Conservation (phyloP, 176 grass and related monocot genomes). For the Ananas comosus region DNA sequence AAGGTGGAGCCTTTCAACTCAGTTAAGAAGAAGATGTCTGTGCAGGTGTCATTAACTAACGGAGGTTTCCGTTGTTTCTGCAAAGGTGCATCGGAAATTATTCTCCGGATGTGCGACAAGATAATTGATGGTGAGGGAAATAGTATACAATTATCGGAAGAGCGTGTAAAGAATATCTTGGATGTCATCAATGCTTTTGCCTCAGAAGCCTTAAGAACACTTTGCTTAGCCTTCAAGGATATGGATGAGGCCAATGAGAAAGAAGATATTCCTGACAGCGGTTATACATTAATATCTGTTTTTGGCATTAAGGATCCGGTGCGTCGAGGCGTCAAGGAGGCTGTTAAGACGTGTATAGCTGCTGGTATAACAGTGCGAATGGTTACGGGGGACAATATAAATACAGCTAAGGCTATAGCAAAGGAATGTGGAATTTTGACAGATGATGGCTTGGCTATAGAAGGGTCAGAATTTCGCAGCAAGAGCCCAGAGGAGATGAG, state of each 20-base stretch:
- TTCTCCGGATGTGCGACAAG: constrained; percentile 67
- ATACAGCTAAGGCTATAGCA: constrained; percentile 96
- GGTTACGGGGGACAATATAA: constrained; percentile 95
- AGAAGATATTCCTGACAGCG: constrained; percentile 44
- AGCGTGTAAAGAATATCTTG: constrained; percentile 34
- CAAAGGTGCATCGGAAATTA: constrained; percentile 89
- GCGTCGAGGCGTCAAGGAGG: constrained; percentile 74
- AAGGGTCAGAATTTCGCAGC: constrained; percentile 64
- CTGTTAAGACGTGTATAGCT: constrained; percentile 62
- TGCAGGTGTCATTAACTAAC: constrained; percentile 47
- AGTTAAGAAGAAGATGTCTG: constrained; percentile 83
- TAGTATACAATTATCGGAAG: constrained; percentile 36
- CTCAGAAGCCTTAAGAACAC: constrained; percentile 68
- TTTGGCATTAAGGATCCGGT: constrained; percentile 97
- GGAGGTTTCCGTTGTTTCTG: constrained; percentile 52
- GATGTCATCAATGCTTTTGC: constrained; percentile 74
- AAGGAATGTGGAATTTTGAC: constrained; percentile 89
- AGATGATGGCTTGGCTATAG: constrained; percentile 71
- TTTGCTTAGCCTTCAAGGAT: constrained; percentile 81
- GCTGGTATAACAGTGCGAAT: constrained; percentile 86
- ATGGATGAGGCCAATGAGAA: constrained; percentile 35
- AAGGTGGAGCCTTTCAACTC: constrained; percentile 98
- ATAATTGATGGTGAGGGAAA: constrained; percentile 54
- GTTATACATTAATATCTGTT: constrained; percentile 72
- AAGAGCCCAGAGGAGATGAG: constrained; percentile 70